These are phyloP conservation scores for Thuidium tamariscinum DNA, from an alignment of 225 moss, liverwort and hornwort genomes.

Conservation along the genomic window DNA sequence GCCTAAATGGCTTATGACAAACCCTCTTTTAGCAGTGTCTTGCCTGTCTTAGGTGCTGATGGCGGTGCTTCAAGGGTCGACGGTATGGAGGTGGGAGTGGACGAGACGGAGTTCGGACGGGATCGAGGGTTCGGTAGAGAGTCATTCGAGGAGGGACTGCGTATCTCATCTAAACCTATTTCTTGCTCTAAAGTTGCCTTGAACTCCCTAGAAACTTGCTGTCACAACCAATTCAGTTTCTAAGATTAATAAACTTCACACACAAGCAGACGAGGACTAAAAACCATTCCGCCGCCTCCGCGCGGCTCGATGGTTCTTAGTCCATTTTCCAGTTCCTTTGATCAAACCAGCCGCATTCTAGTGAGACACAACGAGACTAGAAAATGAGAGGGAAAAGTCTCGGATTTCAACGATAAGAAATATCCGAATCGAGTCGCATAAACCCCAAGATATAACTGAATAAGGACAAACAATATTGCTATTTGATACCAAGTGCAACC, in stretches of 20 bases:
- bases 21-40: background rate
- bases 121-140: conserved; percentile 23
- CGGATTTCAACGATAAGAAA: background rate
- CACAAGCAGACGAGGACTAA: background rate
- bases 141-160: conserved; percentile 45
- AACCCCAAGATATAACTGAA: background rate
- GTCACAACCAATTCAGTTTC: conserved; percentile 11
- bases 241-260: background rate
- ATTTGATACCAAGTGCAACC: background rate
- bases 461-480: background rate
- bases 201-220: conserved; percentile 98
- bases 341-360: background rate
- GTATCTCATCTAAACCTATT: conserved; percentile 94
- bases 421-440: background rate
- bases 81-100: conserved; percentile 10
- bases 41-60: conserved; percentile 32
- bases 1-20: background rate
- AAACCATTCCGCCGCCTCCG: no score
- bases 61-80: conserved; percentile 29
- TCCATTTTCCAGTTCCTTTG: background rate
- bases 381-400: background rate
- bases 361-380: background rate
- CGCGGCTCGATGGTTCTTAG: background rate
- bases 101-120: conserved; percentile 18
- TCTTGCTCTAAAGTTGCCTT: conserved; percentile 93